Evolutionary conservation across 306 rosid genomes (phyloP).

Genomic region (Vicia sativa): DNA sequence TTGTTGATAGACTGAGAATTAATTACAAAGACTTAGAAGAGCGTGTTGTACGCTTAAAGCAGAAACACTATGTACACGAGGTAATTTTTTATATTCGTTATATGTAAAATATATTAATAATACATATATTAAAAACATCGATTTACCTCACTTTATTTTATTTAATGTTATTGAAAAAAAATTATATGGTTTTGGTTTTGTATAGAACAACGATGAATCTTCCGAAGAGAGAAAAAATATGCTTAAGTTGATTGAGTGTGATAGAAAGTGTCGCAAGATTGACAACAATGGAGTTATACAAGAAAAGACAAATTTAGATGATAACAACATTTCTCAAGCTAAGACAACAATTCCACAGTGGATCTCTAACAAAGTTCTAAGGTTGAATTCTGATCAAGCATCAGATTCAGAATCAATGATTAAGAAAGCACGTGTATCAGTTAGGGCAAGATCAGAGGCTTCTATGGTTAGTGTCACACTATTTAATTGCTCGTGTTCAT

Average conservation of each 20-base stretch:
- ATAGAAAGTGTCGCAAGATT: slow-evolving; percentile 11
- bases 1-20: slow-evolving; percentile 42
- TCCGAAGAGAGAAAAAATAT: slow-evolving; percentile 8
- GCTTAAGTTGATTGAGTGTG: slow-evolving; percentile 44
- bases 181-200: slow-evolving; percentile 2
- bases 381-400: slow-evolving; percentile 41
- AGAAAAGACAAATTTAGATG: no score
- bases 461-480: slow-evolving; percentile 47
- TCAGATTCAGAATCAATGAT: slow-evolving; percentile 62
- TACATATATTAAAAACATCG: no score
- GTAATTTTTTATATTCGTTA: no score
- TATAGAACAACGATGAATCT: slow-evolving; percentile 38
- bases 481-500: no score
- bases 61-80: slow-evolving; percentile 13
- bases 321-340: not conserved
- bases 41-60: slow-evolving; percentile 36
- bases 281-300: not conserved
- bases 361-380: slow-evolving; percentile 41
- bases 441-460: slow-evolving; percentile 58
- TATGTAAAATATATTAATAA: no score
- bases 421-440: slow-evolving; percentile 63
- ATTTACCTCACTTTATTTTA: not conserved
- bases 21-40: slow-evolving; percentile 42
- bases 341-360: slow-evolving; percentile 34
- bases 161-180: not conserved